Evolutionary conservation across 83 land plant genomes (phyloP).

Genomic region (Picea mariana): DNA sequence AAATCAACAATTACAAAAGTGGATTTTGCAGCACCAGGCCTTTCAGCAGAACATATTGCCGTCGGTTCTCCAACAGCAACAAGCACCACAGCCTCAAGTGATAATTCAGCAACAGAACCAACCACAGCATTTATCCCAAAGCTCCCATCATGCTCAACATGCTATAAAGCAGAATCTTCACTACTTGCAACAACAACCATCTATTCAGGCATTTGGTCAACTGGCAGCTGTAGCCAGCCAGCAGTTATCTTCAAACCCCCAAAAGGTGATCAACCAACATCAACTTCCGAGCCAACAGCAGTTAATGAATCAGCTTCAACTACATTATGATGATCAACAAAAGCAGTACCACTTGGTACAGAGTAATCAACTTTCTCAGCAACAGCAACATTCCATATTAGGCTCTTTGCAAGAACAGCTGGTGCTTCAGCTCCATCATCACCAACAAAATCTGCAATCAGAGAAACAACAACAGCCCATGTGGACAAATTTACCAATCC

Average conservation of each 20-base stretch:
- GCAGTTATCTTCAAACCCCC: conserved; percentile 12
- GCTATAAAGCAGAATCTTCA: conserved; percentile 15
- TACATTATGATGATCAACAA: conserved; percentile 19
- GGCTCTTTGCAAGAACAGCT: conserved; percentile 21
- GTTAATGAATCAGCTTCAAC: conserved; percentile 14
- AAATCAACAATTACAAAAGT: not conserved
- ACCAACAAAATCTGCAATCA: conserved; percentile 21
- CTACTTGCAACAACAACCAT: not conserved
- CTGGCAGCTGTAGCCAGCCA: conserved; percentile 9
- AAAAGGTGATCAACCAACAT: conserved; percentile 6
- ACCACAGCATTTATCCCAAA: conserved; percentile 14
- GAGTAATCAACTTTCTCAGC: conserved; percentile 2
- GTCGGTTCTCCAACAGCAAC: conserved; percentile 25
- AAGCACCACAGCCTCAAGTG: conserved; percentile 22
- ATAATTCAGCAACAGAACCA: conserved; percentile 25
- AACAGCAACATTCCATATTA: conserved; percentile 14
- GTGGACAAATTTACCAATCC: conserved; percentile 13
- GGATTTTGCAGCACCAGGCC: conserved; percentile 8
- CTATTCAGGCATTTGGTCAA: conserved; percentile 1
- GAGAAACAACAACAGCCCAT: conserved; percentile 19
- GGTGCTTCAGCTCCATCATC: conserved; percentile 24
- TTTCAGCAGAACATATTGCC: conserved; percentile 5
- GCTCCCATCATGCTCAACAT: conserved; percentile 20
- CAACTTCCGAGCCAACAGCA: conserved; percentile 15
- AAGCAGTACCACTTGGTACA: conserved; percentile 17